These are phyloP conservation scores for Epithemia pelagica DNA, from an alignment of 108 stramenopile genomes.

Conservation along the genomic window DNA sequence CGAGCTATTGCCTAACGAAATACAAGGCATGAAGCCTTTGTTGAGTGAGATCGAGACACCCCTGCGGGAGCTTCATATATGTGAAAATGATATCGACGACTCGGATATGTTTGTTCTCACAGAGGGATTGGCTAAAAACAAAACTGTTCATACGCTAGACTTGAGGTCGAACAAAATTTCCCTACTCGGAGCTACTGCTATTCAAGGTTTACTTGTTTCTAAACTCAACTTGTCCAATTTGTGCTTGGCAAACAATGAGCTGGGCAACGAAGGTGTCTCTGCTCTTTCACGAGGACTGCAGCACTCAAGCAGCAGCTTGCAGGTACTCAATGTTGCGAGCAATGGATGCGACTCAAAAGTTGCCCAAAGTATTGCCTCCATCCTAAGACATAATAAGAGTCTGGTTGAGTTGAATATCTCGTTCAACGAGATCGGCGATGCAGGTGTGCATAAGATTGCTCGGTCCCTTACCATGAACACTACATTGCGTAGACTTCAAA, in stretches of 20 bases:
- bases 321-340: conserved; percentile 9
- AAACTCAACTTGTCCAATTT: not conserved
- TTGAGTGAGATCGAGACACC: not conserved
- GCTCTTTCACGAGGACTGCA: conserved; percentile 6
- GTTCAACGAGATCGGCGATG: conserved; percentile 13
- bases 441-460: conserved; percentile 7
- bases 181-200: conserved; percentile 2
- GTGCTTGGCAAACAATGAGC: conserved; percentile 6
- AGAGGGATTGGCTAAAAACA: conserved; percentile 1
- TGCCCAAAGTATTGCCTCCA: conserved; percentile 8
- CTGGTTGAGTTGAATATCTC: conserved; percentile 17
- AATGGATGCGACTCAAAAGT: conserved; percentile 13
- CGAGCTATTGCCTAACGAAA: conserved; percentile 1
- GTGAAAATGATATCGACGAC: conserved; percentile 15
- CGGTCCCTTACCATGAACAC: conserved; percentile 6
- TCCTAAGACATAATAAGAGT: conserved; percentile 8
- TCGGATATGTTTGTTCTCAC: not conserved
- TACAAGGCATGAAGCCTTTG: not conserved
- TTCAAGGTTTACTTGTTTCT: conserved; percentile 1
- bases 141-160: not conserved
- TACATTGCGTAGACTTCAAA: not conserved
- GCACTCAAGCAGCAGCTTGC: not conserved
- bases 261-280: conserved; percentile 1
- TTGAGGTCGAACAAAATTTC: conserved; percentile 10
- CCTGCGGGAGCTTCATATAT: conserved; percentile 8